Percentiles rank a stretch among this genome's conserved stretches.
These are phyloP conservation scores for Discostella pseudostelligera DNA, from an alignment of 108 stramenopile species.

Conservation along the genomic window DNA sequence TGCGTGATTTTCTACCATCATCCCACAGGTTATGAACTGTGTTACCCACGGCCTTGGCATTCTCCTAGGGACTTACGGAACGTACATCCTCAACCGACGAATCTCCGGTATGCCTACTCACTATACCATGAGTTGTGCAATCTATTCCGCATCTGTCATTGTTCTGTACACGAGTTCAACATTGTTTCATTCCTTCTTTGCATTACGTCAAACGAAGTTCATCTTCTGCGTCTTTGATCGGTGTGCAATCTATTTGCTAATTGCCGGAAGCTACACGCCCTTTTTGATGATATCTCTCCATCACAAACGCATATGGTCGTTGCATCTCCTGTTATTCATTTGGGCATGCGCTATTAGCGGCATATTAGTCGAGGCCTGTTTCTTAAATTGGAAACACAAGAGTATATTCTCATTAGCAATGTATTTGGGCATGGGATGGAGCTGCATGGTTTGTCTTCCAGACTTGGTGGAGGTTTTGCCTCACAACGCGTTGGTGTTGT, in stretches of 20 bases:
- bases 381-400: conserved; percentile 58
- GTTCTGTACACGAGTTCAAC: conserved; percentile 86
- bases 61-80: conserved; percentile 75
- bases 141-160: conserved; percentile 80
- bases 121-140: conserved; percentile 54
- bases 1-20: too few relatives aligned
- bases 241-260: conserved; percentile 94
- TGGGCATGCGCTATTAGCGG: conserved; percentile 81
- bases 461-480: conserved; percentile 55
- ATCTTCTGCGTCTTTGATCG: conserved; percentile 87
- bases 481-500: conserved; percentile 37
- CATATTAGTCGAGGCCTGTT: conserved; percentile 65
- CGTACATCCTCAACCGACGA: conserved; percentile 55
- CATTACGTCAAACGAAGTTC: conserved; percentile 55
- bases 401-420: conserved; percentile 60
- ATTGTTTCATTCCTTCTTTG: conserved; percentile 89
- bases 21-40: conserved; percentile 91
- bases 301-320: conserved; percentile 61
- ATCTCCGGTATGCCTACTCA: conserved; percentile 34
- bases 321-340: conserved; percentile 68
- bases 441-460: conserved; percentile 58
- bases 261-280: conserved; percentile 96
- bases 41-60: conserved; percentile 92
- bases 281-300: conserved; percentile 79
- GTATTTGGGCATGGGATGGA: conserved; percentile 90